Base-by-base conservation (phyloP, 169 alveolate species). In the Plasmodium chabaudi region DNA sequence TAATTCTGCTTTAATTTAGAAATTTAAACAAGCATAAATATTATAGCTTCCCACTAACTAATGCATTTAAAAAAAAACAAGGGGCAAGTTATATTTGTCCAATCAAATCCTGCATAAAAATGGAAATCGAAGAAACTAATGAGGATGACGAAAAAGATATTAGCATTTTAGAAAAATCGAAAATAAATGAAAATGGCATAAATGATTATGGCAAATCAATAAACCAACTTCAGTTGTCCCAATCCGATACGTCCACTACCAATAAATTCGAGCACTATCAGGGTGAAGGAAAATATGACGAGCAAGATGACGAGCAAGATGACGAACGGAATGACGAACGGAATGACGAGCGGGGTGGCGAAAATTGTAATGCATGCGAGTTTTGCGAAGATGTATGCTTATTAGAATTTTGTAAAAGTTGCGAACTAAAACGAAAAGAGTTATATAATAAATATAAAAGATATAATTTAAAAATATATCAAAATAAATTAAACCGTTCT, bases 341-440 rank as follows among this genome's bases (percentile, higher is more conserved):
- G 59, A 5, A 49, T 5, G 59, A 49, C 5, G 2, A n/a, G 15
- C 4, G 1, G 59, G 3, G 13, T 2, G 59, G 6, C 3, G 2
- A 49, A 13, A 51, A 12, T 2, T 79, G 89, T 47, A 42, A 79
- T 56, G 89, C 89, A 0, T 79, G 89, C 42, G 56, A 53, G 27
- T 23, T 59, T 6, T 79, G 89, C 34, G 89, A 79, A 10, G 89
- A 79, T 42, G 72, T 67, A n/a, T 79, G 89, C 17, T 79, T 39
- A 23, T 79, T 82, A 25, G 21, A 12, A 19, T 10, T 60, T 17
- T 79, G 89, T 27, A 27, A 59, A 21, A 65, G 44, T 9, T 79
- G 89, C 21, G 42, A 65, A 67, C 19, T 23, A 55, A 79, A 79
- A 59, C 53, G 71, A 60, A 79, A 79, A 59, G 21, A 67, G 7